Conservation (phyloP, 2,329 filamentous ascomycete species). For the Cercospora sp. region DNA sequence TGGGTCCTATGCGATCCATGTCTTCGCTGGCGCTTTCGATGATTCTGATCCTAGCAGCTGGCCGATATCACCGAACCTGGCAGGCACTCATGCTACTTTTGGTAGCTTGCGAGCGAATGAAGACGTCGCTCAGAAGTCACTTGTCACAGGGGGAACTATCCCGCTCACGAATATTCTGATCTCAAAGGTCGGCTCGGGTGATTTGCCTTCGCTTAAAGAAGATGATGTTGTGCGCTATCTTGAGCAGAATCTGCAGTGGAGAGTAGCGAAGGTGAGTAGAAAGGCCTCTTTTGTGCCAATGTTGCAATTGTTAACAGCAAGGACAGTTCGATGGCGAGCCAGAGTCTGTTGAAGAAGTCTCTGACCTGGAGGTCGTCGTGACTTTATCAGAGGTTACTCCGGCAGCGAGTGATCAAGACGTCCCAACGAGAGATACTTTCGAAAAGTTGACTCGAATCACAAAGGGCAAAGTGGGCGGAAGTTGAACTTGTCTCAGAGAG, state of each 20-base stretch:
- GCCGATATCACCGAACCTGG: conserved; percentile 55
- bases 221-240: conserved; percentile 10
- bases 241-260: conserved; percentile 9
- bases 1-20: conserved; percentile 63
- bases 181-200: conserved; percentile 12
- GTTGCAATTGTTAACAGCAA: background rate
- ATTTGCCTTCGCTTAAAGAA: conserved; percentile 14
- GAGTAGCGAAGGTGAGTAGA: conserved; percentile 9
- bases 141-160: conserved; percentile 18
- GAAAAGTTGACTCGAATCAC: conserved; percentile 25
- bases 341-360: conserved; percentile 38
- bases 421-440: conserved; percentile 43
- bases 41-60: conserved; percentile 51
- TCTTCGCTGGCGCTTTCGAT: conserved; percentile 63
- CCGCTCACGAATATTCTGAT: conserved; percentile 14
- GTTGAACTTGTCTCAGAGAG: conserved; percentile 1
- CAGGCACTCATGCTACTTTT: conserved; percentile 60
- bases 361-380: conserved; percentile 44
- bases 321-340: conserved; percentile 41
- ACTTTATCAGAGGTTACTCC: conserved; percentile 43
- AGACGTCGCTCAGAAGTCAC: conserved; percentile 24
- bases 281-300: background rate
- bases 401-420: conserved; percentile 37
- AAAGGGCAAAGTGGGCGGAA: conserved; percentile 27
- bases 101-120: background rate